Percentiles rank a stretch among this genome's conserved stretches.
These are phyloP conservation scores for Xylaria sp. DNA, from an alignment of 2,329 filamentous ascomycete genomes.

Conservation along the genomic window DNA sequence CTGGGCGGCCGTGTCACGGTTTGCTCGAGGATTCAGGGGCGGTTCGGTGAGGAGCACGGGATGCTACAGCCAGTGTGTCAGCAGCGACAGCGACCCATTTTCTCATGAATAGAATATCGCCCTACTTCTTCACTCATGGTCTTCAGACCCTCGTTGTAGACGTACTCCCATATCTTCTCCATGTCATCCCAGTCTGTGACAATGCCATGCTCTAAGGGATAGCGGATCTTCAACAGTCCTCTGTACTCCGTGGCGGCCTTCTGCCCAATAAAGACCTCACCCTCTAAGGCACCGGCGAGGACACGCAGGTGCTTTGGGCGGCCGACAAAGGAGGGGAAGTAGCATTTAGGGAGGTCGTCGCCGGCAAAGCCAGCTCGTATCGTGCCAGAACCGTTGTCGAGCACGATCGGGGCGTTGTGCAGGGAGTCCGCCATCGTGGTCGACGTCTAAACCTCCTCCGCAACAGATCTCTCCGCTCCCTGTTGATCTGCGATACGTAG, in stretches of 20 bases:
- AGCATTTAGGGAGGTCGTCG: slow-evolving; percentile 92
- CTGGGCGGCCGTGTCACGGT: slow-evolving; percentile 93
- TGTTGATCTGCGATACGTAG: slow-evolving; percentile 5
- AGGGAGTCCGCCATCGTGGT: slow-evolving; percentile 56
- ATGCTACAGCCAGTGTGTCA: slow-evolving; percentile 52
- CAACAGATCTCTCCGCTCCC: slow-evolving; percentile 19
- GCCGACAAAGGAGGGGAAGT: slow-evolving; percentile 95
- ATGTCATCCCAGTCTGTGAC: slow-evolving; percentile 99
- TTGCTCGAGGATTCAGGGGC: slow-evolving; percentile 88
- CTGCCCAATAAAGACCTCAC: slow-evolving; percentile 93
- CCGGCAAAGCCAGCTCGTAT: slow-evolving; percentile 96
- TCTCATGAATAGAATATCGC: not conserved
- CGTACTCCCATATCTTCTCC: slow-evolving; percentile 98
- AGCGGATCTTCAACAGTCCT: slow-evolving; percentile 89
- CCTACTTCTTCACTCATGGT: slow-evolving; percentile 89
- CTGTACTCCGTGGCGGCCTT: slow-evolving; percentile 81
- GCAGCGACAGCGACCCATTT: not conserved
- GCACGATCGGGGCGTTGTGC: slow-evolving; percentile 96
- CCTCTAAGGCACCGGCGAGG: slow-evolving; percentile 91
- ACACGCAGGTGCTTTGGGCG: slow-evolving; percentile 92
- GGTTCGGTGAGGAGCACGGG: slow-evolving; percentile 94
- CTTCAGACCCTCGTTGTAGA: slow-evolving; percentile 93
- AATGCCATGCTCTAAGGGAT: slow-evolving; percentile 94
- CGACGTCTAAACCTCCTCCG: slow-evolving; percentile 15
- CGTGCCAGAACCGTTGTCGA: slow-evolving; percentile 97